Base-by-base conservation (phyloP, 495 filamentous ascomycete genomes). In the Parathielavia hyrcaniae region DNA sequence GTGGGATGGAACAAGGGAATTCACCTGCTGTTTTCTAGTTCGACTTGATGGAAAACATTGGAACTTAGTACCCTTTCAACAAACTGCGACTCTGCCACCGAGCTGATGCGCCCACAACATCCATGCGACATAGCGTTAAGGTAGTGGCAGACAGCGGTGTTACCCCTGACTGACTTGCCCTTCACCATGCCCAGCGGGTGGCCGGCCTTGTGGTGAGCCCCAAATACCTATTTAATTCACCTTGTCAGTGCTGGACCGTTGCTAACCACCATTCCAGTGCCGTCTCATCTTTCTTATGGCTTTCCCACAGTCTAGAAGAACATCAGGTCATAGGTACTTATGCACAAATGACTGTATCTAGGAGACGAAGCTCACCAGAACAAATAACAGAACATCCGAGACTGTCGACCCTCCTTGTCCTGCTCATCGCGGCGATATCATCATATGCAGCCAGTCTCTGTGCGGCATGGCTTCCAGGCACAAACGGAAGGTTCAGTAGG, bases 401-500 rank as follows among this genome's bases (percentile, higher is more conserved):
- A 12, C 65, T 74, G n/a, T 77, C 76, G 20, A 73, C 71, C 17
- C 54, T 73, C 8, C 53, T 71, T 1, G 57, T 72, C 50, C 59
- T 73, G 11, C 44, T 73, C 30, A 61, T 67, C 26, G 71, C 75
- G 10, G 71, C 74, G 2, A 19, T 66, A 1, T 45, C 69, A 40
- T 72, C 70, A 20, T 74, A 73, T 62, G 63, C 60, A 17, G 64
- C 62, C 41, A 77, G 75, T 52, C 68, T 73, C 26, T 71, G 74
- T 47, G 65, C 73, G 35, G 54, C 58, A 58, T 77, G 75, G 73
- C 68, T 79, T 17, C 75, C 75, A 8, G 75, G 75, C 12, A 63
- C 71, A 36, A 70, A 77, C 55, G 75, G 75, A 11, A 65, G 75
- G 39, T 79, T 76, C 60, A 73, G 72, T 75, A 57, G 40, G 68